Conservation (phyloP, 1,284 basidiomycete genomes). For the Marasmius sp. region DNA sequence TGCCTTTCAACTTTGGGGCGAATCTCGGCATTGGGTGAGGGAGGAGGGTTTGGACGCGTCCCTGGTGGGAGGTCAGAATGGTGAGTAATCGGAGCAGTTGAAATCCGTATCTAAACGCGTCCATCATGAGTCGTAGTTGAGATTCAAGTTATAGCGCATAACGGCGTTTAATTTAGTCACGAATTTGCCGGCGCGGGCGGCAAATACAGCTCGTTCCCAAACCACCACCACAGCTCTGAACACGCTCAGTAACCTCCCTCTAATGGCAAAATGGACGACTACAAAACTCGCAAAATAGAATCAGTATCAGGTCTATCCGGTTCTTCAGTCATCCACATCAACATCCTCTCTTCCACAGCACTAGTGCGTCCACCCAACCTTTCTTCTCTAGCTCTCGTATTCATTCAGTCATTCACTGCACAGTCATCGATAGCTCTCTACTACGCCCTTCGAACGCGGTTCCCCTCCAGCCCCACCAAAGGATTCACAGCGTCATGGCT, state of each 20-base stretch:
- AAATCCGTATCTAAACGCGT: background rate
- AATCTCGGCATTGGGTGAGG: too few relatives aligned
- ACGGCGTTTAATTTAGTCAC: too few relatives aligned
- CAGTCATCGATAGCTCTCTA: constrained; percentile 76
- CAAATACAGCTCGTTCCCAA: background rate
- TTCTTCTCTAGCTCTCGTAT: constrained; percentile 8
- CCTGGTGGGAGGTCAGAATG: too few relatives aligned
- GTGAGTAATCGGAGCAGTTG: too few relatives aligned
- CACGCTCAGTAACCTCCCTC: background rate
- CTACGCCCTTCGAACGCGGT: constrained; percentile 53
- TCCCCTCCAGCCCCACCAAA: constrained; percentile 33
- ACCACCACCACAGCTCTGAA: too few relatives aligned
- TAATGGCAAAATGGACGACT: constrained; percentile 30
- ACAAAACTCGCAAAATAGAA: constrained; percentile 85
- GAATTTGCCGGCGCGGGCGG: too few relatives aligned
- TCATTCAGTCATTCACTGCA: constrained; percentile 21
- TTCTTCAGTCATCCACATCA: constrained; percentile 74
- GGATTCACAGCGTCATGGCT: constrained; percentile 60
- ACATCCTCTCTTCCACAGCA: constrained; percentile 70
- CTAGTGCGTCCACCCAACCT: constrained; percentile 52
- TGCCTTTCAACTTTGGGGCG: too few relatives aligned
- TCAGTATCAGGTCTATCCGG: constrained; percentile 85
- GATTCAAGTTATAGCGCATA: background rate
- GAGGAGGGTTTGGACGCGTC: too few relatives aligned
- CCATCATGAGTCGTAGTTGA: background rate